Conservation (phyloP, 1,284 basidiomycete genomes). For the Cystobasidiaceae sp. region DNA sequence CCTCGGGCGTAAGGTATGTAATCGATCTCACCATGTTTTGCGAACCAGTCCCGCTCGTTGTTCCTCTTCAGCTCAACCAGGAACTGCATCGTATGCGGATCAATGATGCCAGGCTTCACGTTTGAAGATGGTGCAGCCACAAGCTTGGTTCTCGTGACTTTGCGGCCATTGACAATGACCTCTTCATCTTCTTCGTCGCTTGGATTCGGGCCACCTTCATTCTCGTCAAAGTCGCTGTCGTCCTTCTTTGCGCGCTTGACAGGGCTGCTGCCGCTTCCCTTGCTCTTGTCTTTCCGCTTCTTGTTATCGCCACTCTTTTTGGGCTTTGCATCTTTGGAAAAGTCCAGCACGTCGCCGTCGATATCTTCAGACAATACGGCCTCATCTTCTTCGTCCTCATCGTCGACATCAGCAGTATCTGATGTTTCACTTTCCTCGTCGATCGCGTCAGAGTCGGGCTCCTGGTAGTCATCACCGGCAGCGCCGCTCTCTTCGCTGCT, state of each 20-base stretch:
- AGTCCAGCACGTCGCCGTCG: constrained; percentile 13
- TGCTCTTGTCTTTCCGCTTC: constrained; percentile 9
- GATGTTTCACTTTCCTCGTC: constrained; percentile 13
- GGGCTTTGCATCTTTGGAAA: not conserved
- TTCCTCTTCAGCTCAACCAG: constrained; percentile 38
- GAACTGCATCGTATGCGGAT: constrained; percentile 43
- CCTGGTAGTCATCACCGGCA: constrained; percentile 22
- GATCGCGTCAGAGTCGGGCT: constrained; percentile 22
- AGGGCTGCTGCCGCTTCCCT: not conserved
- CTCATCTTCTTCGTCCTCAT: constrained; percentile 11
- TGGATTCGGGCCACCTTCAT: constrained; percentile 31
- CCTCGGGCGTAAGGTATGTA: not conserved
- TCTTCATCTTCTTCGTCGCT: constrained; percentile 27
- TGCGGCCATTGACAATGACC: constrained; percentile 6
- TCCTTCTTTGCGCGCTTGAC: constrained; percentile 24
- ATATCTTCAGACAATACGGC: constrained; percentile 2
- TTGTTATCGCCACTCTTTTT: not conserved
- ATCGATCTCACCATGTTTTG: constrained; percentile 31
- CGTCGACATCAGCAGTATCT: constrained; percentile 5
- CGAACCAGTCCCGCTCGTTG: constrained; percentile 46
- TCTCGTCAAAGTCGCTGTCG: constrained; percentile 29
- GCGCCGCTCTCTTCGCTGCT: constrained; percentile 14
- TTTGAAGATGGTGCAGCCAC: constrained; percentile 9
- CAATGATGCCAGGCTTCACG: constrained; percentile 38
- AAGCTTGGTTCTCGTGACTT: constrained; percentile 11